Percentiles rank a stretch among this genome's conserved stretches.
Conservation (phyloP, 176 grass and related monocot species). For the Guadua angustifolia region DNA sequence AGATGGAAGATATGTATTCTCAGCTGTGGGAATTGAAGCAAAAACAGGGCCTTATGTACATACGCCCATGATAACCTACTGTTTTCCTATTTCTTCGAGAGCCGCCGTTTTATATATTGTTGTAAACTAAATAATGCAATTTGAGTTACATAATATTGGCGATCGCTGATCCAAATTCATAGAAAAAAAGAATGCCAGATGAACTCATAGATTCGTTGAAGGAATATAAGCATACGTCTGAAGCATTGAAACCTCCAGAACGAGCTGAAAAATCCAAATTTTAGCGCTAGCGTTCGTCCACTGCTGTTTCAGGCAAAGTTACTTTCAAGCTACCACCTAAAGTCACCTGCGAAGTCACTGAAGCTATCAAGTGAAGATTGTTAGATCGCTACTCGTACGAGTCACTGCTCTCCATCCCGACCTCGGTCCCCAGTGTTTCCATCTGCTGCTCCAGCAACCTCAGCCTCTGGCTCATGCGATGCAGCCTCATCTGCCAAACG, state of each 20-base stretch:
- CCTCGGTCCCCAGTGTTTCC: constrained; percentile 51
- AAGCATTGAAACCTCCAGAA: background rate
- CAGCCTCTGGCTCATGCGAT: constrained; percentile 54
- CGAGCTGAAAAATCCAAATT: background rate
- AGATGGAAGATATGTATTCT: background rate
- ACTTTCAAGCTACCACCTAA: background rate
- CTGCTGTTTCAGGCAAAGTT: background rate
- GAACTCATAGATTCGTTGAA: background rate
- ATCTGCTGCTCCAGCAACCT: constrained; percentile 63
- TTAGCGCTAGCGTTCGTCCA: background rate
- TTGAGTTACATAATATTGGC: background rate
- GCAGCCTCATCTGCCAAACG: constrained; percentile 46
- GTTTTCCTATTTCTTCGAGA: background rate
- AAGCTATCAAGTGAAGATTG: background rate
- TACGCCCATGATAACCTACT: background rate
- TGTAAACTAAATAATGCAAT: background rate
- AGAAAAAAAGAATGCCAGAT: background rate
- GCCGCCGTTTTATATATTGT: background rate
- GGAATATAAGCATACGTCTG: background rate
- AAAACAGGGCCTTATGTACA: constrained; percentile 12
- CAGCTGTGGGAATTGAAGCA: background rate
- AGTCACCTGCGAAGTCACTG: background rate
- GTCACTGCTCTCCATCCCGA: constrained; percentile 45
- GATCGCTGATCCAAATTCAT: background rate
- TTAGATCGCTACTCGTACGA: background rate